Evolutionary conservation across 2,329 filamentous ascomycete species (phyloP).

Genomic region (Colletotrichum destructivum): DNA sequence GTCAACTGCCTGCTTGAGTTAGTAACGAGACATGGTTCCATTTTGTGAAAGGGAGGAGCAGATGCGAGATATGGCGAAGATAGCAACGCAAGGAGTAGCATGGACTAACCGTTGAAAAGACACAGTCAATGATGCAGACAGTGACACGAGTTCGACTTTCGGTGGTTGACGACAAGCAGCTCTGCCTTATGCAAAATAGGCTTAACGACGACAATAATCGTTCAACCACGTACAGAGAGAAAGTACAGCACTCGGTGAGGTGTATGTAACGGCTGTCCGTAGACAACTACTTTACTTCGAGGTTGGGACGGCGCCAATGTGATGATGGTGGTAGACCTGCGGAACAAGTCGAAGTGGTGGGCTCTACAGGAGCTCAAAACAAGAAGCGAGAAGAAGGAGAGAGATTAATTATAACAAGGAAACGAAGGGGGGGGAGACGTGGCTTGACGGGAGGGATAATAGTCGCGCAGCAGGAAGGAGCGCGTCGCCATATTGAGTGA

Average conservation of each 20-base stretch:
- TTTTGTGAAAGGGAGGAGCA: neutral
- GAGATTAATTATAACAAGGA: too few species aligned
- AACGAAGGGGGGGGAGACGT: too few species aligned
- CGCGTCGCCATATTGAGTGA: too few species aligned
- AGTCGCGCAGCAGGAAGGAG: too few species aligned
- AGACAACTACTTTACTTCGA: neutral
- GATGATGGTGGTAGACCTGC: neutral
- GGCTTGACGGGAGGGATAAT: too few species aligned
- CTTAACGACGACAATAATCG: neutral
- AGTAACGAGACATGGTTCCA: neutral
- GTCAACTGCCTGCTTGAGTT: neutral
- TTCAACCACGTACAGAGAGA: neutral
- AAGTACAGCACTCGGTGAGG: neutral
- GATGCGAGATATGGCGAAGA: neutral
- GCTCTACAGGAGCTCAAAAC: too few species aligned
- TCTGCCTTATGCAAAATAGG: neutral
- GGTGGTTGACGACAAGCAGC: neutral
- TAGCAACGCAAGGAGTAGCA: too few species aligned
- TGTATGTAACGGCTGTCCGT: neutral
- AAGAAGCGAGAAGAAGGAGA: neutral
- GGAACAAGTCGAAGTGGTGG: too few species aligned
- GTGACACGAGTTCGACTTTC: neutral
- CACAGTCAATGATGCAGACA: too few species aligned
- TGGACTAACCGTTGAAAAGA: neutral
- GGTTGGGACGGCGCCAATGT: neutral